These are phyloP conservation scores for Lepraria neglecta DNA, from an alignment of 495 filamentous ascomycete genomes.

Conservation along the genomic window DNA sequence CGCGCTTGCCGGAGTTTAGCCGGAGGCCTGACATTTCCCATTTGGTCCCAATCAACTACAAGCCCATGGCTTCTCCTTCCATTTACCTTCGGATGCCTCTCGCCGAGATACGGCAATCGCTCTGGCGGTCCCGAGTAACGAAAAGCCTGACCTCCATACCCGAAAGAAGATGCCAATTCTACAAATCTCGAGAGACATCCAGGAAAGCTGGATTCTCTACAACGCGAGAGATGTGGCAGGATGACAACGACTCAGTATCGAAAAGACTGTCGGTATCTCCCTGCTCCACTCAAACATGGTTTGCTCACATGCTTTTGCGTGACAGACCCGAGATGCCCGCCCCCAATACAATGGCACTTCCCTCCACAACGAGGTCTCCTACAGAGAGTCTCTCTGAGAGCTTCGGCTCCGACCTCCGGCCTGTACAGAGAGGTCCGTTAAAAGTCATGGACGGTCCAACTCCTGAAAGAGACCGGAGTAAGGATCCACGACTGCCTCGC, in stretches of 20 bases:
- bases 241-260: neutral
- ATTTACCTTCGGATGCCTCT: conserved; percentile 1
- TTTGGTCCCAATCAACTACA: neutral
- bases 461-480: neutral
- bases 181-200: no score
- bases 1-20: no score
- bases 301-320: neutral
- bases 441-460: neutral
- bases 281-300: neutral
- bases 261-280: conserved; percentile 1
- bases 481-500: conserved; percentile 51
- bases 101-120: neutral
- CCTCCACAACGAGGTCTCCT: neutral
- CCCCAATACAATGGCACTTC: neutral
- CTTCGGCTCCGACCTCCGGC: neutral
- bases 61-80: neutral
- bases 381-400: neutral
- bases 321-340: conserved; percentile 9
- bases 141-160: no score
- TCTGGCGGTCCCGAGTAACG: neutral
- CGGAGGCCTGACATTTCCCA: neutral
- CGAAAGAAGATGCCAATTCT: neutral
- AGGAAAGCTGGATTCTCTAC: conserved; percentile 1
- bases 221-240: neutral
- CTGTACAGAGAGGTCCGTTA: neutral